Percentiles rank a stretch among this genome's conserved stretches.
These are phyloP conservation scores for Phtheirospermum japonicum DNA, from an alignment of 257 asterid genomes.

Conservation along the genomic window DNA sequence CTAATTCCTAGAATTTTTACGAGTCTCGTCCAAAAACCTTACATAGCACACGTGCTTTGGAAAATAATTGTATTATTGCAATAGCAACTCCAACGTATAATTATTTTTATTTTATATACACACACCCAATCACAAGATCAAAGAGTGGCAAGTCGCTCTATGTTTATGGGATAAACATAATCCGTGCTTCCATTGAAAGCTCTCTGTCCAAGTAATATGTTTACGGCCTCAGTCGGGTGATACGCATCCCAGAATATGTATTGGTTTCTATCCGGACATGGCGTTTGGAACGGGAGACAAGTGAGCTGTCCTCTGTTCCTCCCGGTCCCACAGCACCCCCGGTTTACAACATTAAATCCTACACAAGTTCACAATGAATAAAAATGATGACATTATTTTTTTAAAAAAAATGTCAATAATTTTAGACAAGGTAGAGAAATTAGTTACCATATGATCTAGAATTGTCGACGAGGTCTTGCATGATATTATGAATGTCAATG, in stretches of 20 bases:
- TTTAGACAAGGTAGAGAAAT: background rate
- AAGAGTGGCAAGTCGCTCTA: constrained; percentile 62
- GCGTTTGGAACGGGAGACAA: constrained; percentile 76
- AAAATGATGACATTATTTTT: background rate
- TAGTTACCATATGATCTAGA: constrained; percentile 56
- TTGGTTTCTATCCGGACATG: constrained; percentile 55
- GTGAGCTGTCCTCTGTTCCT: constrained; percentile 80
- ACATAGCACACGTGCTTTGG: too few relatives aligned
- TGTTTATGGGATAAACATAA: constrained; percentile 60
- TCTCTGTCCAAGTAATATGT: constrained; percentile 54
- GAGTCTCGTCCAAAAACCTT: too few relatives aligned
- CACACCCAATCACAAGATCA: constrained; percentile 18
- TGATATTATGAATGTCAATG: constrained; percentile 58
- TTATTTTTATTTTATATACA: too few relatives aligned
- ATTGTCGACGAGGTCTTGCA: constrained; percentile 65
- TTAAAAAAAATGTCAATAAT: too few relatives aligned
- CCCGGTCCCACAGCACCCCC: constrained; percentile 89
- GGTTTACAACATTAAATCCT: constrained; percentile 65
- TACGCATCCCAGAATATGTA: constrained; percentile 91
- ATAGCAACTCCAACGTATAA: too few relatives aligned
- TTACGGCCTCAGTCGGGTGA: constrained; percentile 86
- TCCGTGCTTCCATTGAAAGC: constrained; percentile 57
- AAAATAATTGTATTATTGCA: too few relatives aligned
- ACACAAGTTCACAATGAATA: background rate
- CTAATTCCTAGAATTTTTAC: too few relatives aligned